phyloP scores from a whole-genome alignment of 176 grass and related monocot genomes.

The Poa annua region DNA sequence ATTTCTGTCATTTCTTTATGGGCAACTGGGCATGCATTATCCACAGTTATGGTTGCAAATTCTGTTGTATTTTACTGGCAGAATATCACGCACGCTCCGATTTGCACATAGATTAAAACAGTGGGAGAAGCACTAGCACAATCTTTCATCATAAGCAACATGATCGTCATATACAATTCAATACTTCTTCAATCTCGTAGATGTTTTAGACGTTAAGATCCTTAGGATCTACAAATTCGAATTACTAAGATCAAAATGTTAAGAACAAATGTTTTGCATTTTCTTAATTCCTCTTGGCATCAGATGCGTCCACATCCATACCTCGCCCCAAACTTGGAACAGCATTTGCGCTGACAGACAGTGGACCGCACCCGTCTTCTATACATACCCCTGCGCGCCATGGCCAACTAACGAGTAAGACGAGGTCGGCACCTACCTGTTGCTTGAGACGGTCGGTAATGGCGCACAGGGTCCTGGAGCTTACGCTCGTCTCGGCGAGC shows the following conservation, averaged over 20 bases:
- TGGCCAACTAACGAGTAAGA: neutral
- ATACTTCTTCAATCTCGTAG: neutral
- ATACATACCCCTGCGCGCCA: conserved; percentile 8
- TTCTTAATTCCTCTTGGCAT: neutral
- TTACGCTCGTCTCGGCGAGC: conserved; percentile 56
- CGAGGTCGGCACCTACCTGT: no score
- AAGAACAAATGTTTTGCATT: no score
- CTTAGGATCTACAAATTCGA: neutral
- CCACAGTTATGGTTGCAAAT: neutral
- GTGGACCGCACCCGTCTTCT: neutral
- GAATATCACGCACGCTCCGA: neutral
- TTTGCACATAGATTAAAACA: neutral
- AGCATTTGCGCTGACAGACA: neutral
- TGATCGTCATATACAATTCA: neutral
- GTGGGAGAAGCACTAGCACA: neutral
- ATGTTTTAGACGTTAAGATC: neutral
- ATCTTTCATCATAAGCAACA: neutral
- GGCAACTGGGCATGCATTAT: neutral
- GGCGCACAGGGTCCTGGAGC: conserved; percentile 45
- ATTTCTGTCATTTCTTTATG: neutral
- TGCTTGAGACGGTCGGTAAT: neutral
- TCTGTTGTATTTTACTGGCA: conserved; percentile 1
- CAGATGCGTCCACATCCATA: conserved; percentile 1
- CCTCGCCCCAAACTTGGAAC: neutral
- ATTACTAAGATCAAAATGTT: neutral